Evolutionary conservation across 1,139 yeast species (phyloP), one percentile per base, ranked within the genome.

Genomic region (Debaryomyces robertsiae): DNA sequence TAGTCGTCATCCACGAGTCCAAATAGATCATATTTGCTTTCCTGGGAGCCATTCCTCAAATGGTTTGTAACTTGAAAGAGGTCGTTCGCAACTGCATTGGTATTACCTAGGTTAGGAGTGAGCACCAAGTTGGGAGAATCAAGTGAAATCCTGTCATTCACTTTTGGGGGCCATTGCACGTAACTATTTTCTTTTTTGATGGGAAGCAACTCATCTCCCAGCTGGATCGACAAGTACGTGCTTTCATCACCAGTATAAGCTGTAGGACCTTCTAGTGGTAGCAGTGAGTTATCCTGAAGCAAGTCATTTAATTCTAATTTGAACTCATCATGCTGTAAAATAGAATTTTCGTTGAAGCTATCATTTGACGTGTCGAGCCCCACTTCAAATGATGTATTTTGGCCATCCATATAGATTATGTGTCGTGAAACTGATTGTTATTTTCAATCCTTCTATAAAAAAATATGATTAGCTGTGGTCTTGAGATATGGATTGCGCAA

Each of bases 61-160:
- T 55, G 58, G 38, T 62, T 64, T 0, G 77, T 72, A 5, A 70
- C 67, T 52, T 67, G 73, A 46, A 72, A 72, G 28, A 72, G 52
- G 36, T 69, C 75, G 45, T 63, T 61, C 9, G 67, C 51, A 6
- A 54, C 47, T 24, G 45, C 43, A 40, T 55, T 55, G 4, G 50
- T 44, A 3, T 40, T 43, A n/a, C 36, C 33, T 11, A 32, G 32
- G 18, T 46, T 44, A 30, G 57, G 58, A 10, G 37, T 38, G n/a
- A 41, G 42, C 13, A 18, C 16, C 23, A 37, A 28, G 25, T 40
- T 32, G 23, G 43, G 38, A 2, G 43, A 32, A 22, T 44, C 45
- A 19, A 32, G 38, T 27, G 36, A 30, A 24, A 43, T 35, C 17
- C 32, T 44, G 35, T 37, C 31, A 1, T 23, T 11, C 7, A 36